Evolutionary conservation across 1,139 yeast species (phyloP).

Genomic region (Wickerhamomyces sp.): DNA sequence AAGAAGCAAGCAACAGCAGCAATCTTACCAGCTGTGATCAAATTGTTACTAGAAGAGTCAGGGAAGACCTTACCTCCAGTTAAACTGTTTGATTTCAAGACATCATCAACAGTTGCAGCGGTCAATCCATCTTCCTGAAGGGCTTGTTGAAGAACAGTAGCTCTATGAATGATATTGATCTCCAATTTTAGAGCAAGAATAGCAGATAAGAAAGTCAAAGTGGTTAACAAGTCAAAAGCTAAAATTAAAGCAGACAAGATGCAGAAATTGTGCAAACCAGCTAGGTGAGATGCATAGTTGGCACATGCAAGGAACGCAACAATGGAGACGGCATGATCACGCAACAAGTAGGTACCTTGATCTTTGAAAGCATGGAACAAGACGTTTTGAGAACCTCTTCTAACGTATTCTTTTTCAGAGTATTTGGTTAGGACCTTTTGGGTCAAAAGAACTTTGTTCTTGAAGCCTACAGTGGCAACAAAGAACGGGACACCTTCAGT

Average conservation of each 20-base stretch:
- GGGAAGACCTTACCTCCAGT: constrained; percentile 32
- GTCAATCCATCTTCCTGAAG: constrained; percentile 93
- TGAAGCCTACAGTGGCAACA: constrained; percentile 90
- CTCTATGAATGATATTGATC: constrained; percentile 81
- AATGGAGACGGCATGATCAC: constrained; percentile 77
- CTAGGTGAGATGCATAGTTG: constrained; percentile 63
- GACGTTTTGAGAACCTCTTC: constrained; percentile 32
- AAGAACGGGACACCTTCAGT: constrained; percentile 93
- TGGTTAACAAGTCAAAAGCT: constrained; percentile 66
- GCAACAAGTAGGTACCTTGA: constrained; percentile 65
- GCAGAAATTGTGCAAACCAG: constrained; percentile 82
- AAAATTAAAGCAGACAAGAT: constrained; percentile 70
- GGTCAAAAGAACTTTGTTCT: constrained; percentile 77
- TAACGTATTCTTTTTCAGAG: constrained; percentile 27
- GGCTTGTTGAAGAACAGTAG: constrained; percentile 73
- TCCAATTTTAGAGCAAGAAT: constrained; percentile 86
- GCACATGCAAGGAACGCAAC: constrained; percentile 66
- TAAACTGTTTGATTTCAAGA: constrained; percentile 38
- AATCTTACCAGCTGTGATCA: constrained; percentile 59
- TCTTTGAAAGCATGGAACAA: constrained; percentile 55
- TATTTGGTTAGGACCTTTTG: constrained; percentile 49
- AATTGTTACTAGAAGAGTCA: constrained; percentile 28
- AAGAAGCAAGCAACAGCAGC: constrained; percentile 64
- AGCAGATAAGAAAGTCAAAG: constrained; percentile 82
- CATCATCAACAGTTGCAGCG: constrained; percentile 64